Percentiles rank a stretch among this genome's conserved stretches.
Conservation (phyloP, 192 early-diverging fungal species). For the Rhizophagus prolifer region DNA sequence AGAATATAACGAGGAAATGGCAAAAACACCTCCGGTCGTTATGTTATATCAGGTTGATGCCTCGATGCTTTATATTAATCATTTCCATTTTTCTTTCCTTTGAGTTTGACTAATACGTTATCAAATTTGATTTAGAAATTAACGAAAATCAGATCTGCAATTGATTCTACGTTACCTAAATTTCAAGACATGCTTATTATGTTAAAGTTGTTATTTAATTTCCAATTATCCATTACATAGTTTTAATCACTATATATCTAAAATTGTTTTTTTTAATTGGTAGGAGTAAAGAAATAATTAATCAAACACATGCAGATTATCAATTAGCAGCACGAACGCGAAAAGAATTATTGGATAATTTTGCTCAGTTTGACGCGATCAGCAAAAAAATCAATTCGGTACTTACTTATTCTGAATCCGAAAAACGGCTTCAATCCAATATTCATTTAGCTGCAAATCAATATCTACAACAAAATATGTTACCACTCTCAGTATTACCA, state of each 20-base stretch:
- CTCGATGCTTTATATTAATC: background rate
- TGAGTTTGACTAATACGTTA: background rate
- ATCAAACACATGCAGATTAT: conserved; percentile 54
- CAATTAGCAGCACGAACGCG: conserved; percentile 60
- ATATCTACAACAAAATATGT: conserved; percentile 78
- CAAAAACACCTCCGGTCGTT: conserved; percentile 34
- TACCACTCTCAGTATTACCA: conserved; percentile 71
- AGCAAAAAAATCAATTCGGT: conserved; percentile 60
- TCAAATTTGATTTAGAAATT: conserved; percentile 36
- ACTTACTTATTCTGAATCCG: conserved; percentile 45
- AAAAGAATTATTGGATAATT: conserved; percentile 64
- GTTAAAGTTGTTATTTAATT: conserved; percentile 45
- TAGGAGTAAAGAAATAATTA: conserved; percentile 30
- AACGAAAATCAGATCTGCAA: conserved; percentile 34
- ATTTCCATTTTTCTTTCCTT: background rate
- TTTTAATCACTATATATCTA: background rate
- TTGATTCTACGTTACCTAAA: conserved; percentile 54
- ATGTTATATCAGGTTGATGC: conserved; percentile 41
- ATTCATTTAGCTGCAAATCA: conserved; percentile 63
- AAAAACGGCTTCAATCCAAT: conserved; percentile 62
- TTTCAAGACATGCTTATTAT: conserved; percentile 59
- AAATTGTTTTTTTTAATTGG: background rate
- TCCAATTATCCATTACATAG: background rate
- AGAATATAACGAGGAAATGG: conserved; percentile 41
- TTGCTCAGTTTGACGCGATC: conserved; percentile 60